Base-by-base conservation (phyloP, 306 rosid species). In the Glycine tomentella region DNA sequence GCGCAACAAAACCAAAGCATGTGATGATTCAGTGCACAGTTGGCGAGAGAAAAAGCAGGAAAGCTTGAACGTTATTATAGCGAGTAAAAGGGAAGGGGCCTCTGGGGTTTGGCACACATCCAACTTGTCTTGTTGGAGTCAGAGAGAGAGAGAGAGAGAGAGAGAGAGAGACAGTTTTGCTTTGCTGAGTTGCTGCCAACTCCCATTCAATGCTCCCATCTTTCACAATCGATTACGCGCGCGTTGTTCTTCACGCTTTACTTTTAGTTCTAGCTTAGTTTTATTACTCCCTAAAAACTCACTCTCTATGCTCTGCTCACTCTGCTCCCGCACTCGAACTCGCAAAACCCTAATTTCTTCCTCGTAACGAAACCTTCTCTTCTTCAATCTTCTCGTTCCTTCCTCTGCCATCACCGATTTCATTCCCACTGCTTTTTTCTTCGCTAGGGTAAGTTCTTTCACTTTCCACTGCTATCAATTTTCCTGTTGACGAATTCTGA, bases 291-390 rank as follows among this genome's bases (percentile, higher is more conserved):
- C 31, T 25, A 25, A 25, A 25, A 25, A 25, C 2, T 2, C 31
- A 25, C n/a, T n/a, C n/a, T n/a, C n/a, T n/a, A n/a, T n/a, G n/a
- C n/a, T n/a, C n/a, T n/a, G n/a, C n/a, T n/a, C n/a, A n/a, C 46
- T 40, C 38, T 44, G 63, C 76, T 33, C 10, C 51, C 56, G 56
- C 62, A 11, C 74, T 2, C 9, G n/a, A 46, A 25, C 48, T 40
- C 73, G 72, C 48, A 68, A 82, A 64, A 81, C 87, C 88, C 89
- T 83, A 85, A 82, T 82, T 51, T 68, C 33, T 6, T 16, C 69
- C 38, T 15, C 13, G 25, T 13, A 12, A 56, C 48, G 25, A 15
- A 12, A 56, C 48, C 17, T 70, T 40, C 36, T 40, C 52, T 14
- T 7, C 25, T 38, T 79, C 33, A 65, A 20, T 79, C 17, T 9